A percentile compares a stretch with the other conserved stretches of the same genome.
Evolutionary conservation across 1,139 yeast species (phyloP).

Genomic region (Taphrina communis): DNA sequence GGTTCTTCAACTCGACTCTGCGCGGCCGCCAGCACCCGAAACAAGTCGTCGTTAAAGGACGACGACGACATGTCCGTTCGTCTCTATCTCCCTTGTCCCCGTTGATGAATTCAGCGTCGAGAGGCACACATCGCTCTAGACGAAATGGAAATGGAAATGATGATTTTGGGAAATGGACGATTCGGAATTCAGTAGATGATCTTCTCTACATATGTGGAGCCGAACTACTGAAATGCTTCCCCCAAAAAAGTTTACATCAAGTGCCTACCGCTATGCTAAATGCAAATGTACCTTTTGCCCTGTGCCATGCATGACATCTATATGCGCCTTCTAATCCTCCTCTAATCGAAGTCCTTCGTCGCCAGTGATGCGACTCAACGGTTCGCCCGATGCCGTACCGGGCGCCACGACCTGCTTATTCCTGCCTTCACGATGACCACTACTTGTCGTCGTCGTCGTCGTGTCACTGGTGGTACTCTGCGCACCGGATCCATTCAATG

Average conservation of each 20-base stretch:
- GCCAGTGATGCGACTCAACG: constrained; percentile 3
- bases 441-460: not conserved
- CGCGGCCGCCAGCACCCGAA: not conserved
- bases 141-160: not conserved
- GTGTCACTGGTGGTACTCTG: not conserved
- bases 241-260: not conserved
- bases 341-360: constrained; percentile 26
- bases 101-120: too few species aligned
- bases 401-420: constrained; percentile 6
- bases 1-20: not conserved
- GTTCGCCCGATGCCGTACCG: not conserved
- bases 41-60: not conserved
- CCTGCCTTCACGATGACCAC: not conserved
- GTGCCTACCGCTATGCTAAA: not conserved
- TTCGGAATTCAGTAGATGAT: not conserved
- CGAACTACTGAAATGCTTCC: not conserved
- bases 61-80: not conserved
- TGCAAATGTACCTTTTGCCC: not conserved
- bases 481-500: not conserved
- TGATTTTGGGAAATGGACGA: not conserved
- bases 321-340: constrained; percentile 10
- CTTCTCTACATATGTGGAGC: constrained; percentile 6
- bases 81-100: too few species aligned
- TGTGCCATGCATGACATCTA: not conserved
- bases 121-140: too few species aligned